Evolutionary conservation across 495 filamentous ascomycete species (phyloP).

Genomic region (Pseudevernia furfuracea): DNA sequence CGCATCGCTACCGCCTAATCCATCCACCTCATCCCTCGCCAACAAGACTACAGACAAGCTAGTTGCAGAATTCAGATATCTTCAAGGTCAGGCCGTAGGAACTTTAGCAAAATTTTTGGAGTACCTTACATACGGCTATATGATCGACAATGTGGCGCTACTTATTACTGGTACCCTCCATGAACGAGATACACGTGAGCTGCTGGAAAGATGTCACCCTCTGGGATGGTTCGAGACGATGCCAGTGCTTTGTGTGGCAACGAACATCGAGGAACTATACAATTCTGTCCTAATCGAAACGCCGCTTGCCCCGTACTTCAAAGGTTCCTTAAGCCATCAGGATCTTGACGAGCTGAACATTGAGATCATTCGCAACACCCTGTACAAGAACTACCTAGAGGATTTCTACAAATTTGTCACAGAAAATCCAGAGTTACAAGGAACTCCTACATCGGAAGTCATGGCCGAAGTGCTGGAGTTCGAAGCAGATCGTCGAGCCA

Average conservation of each 20-base stretch:
- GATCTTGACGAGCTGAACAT: conserved; percentile 99
- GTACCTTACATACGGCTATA: conserved; percentile 97
- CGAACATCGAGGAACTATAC: conserved; percentile 97
- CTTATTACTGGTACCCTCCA: conserved; percentile 97
- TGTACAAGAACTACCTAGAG: conserved; percentile 99
- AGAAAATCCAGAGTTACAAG: conserved; percentile 71
- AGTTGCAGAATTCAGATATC: conserved; percentile 92
- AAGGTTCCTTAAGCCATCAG: conserved; percentile 85
- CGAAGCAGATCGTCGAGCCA: conserved; percentile 90
- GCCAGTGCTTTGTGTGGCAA: conserved; percentile 94
- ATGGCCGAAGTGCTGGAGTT: conserved; percentile 95
- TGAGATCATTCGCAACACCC: conserved; percentile 95
- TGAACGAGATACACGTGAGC: conserved; percentile 92
- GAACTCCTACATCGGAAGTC: conserved; percentile 83
- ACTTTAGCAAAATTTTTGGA: conserved; percentile 90
- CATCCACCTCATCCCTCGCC: conserved; percentile 90
- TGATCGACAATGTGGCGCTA: conserved; percentile 99
- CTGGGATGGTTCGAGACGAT: conserved; percentile 98
- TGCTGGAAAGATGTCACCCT: conserved; percentile 92
- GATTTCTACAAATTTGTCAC: conserved; percentile 93
- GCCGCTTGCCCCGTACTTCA: conserved; percentile 93
- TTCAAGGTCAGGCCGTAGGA: conserved; percentile 84
- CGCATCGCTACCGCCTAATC: conserved; percentile 85
- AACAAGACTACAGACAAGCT: conserved; percentile 96
- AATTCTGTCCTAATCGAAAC: conserved; percentile 97